Evolutionary conservation across 345 rosid genomes (phyloP).

Genomic region (Camelina sativa): DNA sequence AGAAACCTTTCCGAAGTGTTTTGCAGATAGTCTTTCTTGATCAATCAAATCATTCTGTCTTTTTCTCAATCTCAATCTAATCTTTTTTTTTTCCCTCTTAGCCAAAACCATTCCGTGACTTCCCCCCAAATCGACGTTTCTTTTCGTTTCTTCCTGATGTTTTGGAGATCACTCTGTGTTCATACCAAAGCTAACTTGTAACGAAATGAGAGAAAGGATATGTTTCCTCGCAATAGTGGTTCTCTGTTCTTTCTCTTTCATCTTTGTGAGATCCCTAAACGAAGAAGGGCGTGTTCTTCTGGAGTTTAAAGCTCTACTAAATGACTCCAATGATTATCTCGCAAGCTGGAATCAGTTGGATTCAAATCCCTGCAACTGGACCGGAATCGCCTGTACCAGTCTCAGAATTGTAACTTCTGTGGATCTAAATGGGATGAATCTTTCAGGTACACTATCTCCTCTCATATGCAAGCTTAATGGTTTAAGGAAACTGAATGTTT

Average conservation of each 20-base stretch:
- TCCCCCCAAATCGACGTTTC: background rate
- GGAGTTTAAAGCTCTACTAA: conserved; percentile 60
- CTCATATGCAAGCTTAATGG: conserved; percentile 59
- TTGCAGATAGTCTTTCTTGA: conserved; percentile 23
- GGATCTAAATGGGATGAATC: conserved; percentile 54
- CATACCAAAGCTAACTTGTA: conserved; percentile 21
- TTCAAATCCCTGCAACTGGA: conserved; percentile 70
- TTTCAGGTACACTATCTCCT: conserved; percentile 69
- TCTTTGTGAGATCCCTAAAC: conserved; percentile 50
- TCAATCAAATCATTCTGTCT: conserved; percentile 22
- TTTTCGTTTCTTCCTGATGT: conserved; percentile 3
- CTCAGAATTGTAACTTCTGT: conserved; percentile 57
- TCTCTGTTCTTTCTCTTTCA: conserved; percentile 42
- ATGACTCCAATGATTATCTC: conserved; percentile 56
- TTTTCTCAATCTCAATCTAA: no score
- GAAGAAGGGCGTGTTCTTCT: conserved; percentile 59
- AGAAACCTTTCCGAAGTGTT: conserved; percentile 25
- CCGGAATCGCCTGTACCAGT: conserved; percentile 59
- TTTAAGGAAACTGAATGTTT: conserved; percentile 52
- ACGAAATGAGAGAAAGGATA: conserved; percentile 33
- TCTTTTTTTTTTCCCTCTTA: background rate
- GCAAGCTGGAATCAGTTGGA: conserved; percentile 63
- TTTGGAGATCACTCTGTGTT: conserved; percentile 22
- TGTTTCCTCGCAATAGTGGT: conserved; percentile 29
- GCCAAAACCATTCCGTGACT: conserved; percentile 30